Evolutionary conservation across 371 early-diverging fungal species (phyloP).

Genomic region (Mucor piriformis): DNA sequence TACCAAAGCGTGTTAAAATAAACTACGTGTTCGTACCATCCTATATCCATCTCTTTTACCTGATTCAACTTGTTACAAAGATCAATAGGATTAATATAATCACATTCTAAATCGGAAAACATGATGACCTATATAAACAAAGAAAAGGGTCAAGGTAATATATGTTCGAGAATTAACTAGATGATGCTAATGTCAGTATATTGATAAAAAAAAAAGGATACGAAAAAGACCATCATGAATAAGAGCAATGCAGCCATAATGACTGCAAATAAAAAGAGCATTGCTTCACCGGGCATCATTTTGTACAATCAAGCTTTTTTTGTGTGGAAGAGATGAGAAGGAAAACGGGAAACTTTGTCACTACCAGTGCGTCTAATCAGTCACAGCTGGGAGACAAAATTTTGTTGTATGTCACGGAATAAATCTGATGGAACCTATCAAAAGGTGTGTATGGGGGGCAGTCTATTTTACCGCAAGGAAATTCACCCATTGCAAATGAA

Average conservation of each 20-base stretch:
- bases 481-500: too few species aligned
- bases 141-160: conserved; percentile 8
- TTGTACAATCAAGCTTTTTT: background rate
- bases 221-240: conserved; percentile 94
- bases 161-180: conserved; percentile 1
- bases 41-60: conserved; percentile 43
- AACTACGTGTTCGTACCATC: background rate
- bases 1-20: conserved; percentile 29
- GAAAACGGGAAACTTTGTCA: background rate
- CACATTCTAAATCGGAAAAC: conserved; percentile 94
- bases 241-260: conserved; percentile 88
- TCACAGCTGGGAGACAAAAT: background rate
- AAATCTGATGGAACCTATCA: too few species aligned
- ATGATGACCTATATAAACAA: conserved; percentile 73
- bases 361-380: background rate
- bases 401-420: background rate
- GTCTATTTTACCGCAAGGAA: too few species aligned
- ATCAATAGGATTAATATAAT: conserved; percentile 98
- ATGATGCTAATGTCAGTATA: background rate
- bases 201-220: conserved; percentile 52
- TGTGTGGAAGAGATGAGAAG: conserved; percentile 5
- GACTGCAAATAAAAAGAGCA: conserved; percentile 89
- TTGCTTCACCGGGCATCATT: conserved; percentile 73
- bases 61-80: conserved; percentile 94
- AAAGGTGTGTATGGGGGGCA: too few species aligned